phyloP scores from a whole-genome alignment of 2,329 filamentous ascomycete species.

The Colletotrichum magnum region DNA sequence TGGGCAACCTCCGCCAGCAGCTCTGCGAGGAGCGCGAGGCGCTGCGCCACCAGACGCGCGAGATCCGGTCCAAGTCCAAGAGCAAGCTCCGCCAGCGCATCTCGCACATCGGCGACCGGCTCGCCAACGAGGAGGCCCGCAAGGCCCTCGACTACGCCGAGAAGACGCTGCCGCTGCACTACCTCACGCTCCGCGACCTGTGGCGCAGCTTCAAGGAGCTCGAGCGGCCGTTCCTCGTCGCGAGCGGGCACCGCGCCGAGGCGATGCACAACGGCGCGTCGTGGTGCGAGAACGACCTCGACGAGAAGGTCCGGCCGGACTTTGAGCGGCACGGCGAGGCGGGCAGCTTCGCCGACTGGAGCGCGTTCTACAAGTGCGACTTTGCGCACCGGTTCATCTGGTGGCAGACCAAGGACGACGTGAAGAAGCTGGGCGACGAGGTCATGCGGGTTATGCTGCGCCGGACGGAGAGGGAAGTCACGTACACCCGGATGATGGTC shows the following conservation, averaged over 20 bases:
- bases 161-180: slow-evolving; percentile 32
- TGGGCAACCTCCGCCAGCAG: slow-evolving; percentile 36
- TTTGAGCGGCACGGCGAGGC: slow-evolving; percentile 33
- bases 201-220: slow-evolving; percentile 37
- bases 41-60: slow-evolving; percentile 31
- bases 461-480: slow-evolving; percentile 37
- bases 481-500: slow-evolving; percentile 35
- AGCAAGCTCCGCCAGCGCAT: slow-evolving; percentile 16
- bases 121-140: slow-evolving; percentile 23
- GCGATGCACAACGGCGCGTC: slow-evolving; percentile 33
- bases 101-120: not conserved
- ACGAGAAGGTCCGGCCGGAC: slow-evolving; percentile 33
- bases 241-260: slow-evolving; percentile 35
- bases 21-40: slow-evolving; percentile 36
- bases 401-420: slow-evolving; percentile 38
- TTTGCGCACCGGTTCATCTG: slow-evolving; percentile 38
- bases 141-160: slow-evolving; percentile 28
- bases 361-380: slow-evolving; percentile 35
- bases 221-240: slow-evolving; percentile 33
- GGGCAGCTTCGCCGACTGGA: slow-evolving; percentile 37
- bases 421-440: slow-evolving; percentile 32
- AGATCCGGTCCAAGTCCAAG: slow-evolving; percentile 25
- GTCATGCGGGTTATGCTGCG: slow-evolving; percentile 36
- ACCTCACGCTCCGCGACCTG: slow-evolving; percentile 35
- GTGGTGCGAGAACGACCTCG: slow-evolving; percentile 35